Percentiles rank a stretch among this genome's conserved stretches.
These are phyloP conservation scores for Scopulariopsis brevicaulis DNA, from an alignment of 2,329 filamentous ascomycete species.

Conservation along the genomic window DNA sequence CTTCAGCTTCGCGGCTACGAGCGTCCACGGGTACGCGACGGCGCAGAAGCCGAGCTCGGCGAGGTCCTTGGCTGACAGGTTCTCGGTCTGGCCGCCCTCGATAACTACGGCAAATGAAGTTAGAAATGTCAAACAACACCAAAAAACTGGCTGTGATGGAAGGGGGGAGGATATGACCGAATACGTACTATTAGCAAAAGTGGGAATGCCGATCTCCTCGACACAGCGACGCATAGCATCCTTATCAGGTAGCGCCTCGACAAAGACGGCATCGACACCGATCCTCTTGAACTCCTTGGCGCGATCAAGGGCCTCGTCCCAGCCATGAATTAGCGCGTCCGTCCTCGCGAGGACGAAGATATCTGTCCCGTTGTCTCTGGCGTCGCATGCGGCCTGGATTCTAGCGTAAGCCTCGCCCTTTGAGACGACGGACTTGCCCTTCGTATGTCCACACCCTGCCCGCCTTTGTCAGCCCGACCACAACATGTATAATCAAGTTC, in stretches of 20 bases:
- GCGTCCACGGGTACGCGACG: slow-evolving; percentile 30
- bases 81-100: slow-evolving; percentile 22
- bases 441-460: slow-evolving; percentile 23
- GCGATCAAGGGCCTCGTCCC: slow-evolving; percentile 29
- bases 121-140: neutral
- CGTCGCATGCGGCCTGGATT: slow-evolving; percentile 31
- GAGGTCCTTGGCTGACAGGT: slow-evolving; percentile 19
- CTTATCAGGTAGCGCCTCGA: slow-evolving; percentile 28
- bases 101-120: slow-evolving; percentile 9
- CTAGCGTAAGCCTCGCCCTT: slow-evolving; percentile 31
- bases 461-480: neutral
- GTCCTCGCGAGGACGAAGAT: slow-evolving; percentile 33
- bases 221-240: slow-evolving; percentile 26
- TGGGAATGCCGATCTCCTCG: slow-evolving; percentile 22
- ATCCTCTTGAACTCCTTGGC: slow-evolving; percentile 28
- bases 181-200: slow-evolving; percentile 22
- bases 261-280: slow-evolving; percentile 31
- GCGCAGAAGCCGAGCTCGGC: slow-evolving; percentile 24
- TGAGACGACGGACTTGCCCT: slow-evolving; percentile 31
- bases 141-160: neutral
- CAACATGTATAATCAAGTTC: too few species aligned
- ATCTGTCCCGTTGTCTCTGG: slow-evolving; percentile 29
- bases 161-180: neutral
- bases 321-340: slow-evolving; percentile 27
- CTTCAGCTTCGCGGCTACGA: slow-evolving; percentile 30